phyloP scores from a whole-genome alignment of 1,284 basidiomycete species.

The Moesziomyces parantarcticus region DNA sequence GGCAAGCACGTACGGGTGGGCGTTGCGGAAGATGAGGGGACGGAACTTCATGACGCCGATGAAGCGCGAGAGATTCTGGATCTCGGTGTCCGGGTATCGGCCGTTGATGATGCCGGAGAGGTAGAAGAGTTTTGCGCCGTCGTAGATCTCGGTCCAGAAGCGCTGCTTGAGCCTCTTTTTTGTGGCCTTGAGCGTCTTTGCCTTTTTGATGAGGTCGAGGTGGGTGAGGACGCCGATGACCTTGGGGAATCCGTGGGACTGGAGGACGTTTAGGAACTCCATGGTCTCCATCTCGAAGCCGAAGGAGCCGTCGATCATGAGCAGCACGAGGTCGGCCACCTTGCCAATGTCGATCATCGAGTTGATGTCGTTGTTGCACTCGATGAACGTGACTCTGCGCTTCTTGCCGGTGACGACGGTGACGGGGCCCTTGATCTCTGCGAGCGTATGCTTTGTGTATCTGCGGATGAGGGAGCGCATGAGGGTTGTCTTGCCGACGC shows the following conservation, averaged over 20 bases:
- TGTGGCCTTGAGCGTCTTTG: constrained; percentile 83
- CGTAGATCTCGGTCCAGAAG: constrained; percentile 99
- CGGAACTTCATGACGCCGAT: constrained; percentile 99
- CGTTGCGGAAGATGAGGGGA: constrained; percentile 93
- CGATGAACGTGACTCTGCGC: constrained; percentile 90
- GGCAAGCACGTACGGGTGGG: constrained; percentile 93
- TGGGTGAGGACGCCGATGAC: constrained; percentile 96
- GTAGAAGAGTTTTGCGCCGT: constrained; percentile 98
- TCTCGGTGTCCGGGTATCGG: constrained; percentile 96
- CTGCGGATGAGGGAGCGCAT: constrained; percentile 90
- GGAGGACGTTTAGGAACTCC: constrained; percentile 96
- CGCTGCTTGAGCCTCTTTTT: constrained; percentile 97
- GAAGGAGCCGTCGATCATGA: constrained; percentile 98
- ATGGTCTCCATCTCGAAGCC: constrained; percentile 99
- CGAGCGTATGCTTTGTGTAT: constrained; percentile 93
- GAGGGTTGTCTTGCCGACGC: constrained; percentile 94
- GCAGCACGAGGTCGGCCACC: constrained; percentile 91
- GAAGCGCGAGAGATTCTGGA: constrained; percentile 90
- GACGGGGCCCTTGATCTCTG: constrained; percentile 90
- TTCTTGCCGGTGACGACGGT: constrained; percentile 94
- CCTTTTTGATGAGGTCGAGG: constrained; percentile 95
- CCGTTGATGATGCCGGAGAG: constrained; percentile 97
- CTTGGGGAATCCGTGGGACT: constrained; percentile 97
- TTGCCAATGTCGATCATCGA: constrained; percentile 99
- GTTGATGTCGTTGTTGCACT: constrained; percentile 97